phyloP scores from a whole-genome alignment of 768 basidiomycete species.

The Amyloporia xantha region DNA sequence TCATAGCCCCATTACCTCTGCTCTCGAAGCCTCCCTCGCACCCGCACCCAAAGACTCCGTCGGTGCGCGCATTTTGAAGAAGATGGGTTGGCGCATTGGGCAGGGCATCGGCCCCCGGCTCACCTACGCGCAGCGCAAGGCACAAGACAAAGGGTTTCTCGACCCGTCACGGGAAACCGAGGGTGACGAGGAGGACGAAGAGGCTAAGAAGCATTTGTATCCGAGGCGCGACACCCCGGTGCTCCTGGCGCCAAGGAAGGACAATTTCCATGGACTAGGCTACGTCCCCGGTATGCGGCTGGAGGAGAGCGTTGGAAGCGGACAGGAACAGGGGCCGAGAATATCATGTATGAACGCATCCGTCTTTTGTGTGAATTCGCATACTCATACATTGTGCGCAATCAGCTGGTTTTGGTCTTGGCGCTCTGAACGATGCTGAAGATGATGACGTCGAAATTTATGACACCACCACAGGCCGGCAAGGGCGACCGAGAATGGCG shows the following conservation, averaged over 20 bases:
- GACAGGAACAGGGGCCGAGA: constrained; percentile 36
- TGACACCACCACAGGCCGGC: constrained; percentile 34
- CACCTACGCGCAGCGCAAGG: constrained; percentile 63
- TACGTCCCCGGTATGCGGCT: constrained; percentile 62
- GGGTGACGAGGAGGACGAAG: constrained; percentile 57
- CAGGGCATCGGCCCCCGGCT: constrained; percentile 92
- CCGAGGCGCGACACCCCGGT: constrained; percentile 76
- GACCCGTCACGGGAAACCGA: constrained; percentile 50
- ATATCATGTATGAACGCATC: constrained; percentile 45
- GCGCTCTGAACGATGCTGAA: constrained; percentile 88
- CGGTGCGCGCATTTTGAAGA: constrained; percentile 81
- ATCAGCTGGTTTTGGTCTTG: constrained; percentile 80
- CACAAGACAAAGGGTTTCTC: constrained; percentile 53
- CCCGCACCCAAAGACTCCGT: constrained; percentile 73
- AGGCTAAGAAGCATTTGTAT: constrained; percentile 82
- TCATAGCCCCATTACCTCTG: constrained; percentile 52
- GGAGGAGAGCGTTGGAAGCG: constrained; percentile 44
- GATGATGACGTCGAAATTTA: constrained; percentile 89
- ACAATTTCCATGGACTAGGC: constrained; percentile 77
- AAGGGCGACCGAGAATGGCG: constrained; percentile 45
- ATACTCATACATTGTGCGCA: not conserved
- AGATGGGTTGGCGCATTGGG: constrained; percentile 93
- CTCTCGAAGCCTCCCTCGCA: constrained; percentile 60
- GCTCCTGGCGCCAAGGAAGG: constrained; percentile 58
- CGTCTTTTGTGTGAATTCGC: not conserved